These are phyloP conservation scores for Artemisia tridentata DNA, from an alignment of 129 eudicot species.

Conservation along the genomic window DNA sequence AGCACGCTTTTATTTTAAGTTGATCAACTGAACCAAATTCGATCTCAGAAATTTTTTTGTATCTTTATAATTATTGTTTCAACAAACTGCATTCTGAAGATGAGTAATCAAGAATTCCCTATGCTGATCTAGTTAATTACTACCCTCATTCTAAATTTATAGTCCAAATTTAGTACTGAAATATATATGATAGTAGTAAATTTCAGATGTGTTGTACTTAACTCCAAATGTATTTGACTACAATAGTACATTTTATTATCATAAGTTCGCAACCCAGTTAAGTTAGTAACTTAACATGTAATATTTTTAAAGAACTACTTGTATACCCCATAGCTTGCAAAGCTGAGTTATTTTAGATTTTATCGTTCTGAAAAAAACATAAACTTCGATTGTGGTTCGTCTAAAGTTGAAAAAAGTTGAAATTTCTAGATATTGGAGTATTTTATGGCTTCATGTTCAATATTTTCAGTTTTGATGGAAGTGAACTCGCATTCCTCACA, in stretches of 20 bases:
- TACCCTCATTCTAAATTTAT: neutral
- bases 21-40: neutral
- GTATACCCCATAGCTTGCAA: neutral
- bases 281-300: slow-evolving; percentile 1
- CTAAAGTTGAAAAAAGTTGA: too few species aligned
- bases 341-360: too few species aligned
- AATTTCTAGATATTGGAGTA: too few species aligned
- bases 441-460: too few species aligned
- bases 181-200: slow-evolving; percentile 1
- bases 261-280: neutral
- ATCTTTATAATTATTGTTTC: slow-evolving; percentile 9
- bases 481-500: too few species aligned
- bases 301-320: neutral
- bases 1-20: neutral
- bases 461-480: too few species aligned
- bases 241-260: neutral
- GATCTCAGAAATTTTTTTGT: neutral
- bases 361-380: too few species aligned
- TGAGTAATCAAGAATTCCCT: neutral
- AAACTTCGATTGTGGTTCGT: too few species aligned
- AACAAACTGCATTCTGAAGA: slow-evolving; percentile 12
- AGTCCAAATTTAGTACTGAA: neutral
- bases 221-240: neutral
- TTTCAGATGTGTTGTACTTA: slow-evolving; percentile 3
- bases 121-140: slow-evolving; percentile 13